These are phyloP conservation scores for Podospora comata DNA, from an alignment of 495 filamentous ascomycete genomes.

Conservation along the genomic window DNA sequence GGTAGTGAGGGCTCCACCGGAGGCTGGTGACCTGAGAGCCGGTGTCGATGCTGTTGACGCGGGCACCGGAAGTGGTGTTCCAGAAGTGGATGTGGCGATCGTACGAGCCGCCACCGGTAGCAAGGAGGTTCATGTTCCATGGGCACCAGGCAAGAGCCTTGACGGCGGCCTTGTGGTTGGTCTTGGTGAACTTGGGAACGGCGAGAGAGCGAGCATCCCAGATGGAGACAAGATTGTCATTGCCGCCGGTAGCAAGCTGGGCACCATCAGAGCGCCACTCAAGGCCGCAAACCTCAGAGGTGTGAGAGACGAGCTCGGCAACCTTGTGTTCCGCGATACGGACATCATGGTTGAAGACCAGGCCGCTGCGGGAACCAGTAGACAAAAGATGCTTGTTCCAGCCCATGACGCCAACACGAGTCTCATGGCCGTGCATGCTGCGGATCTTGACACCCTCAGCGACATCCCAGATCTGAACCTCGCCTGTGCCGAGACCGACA, in stretches of 20 bases:
- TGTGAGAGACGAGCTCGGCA: constrained; percentile 93
- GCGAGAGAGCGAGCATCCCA: constrained; percentile 93
- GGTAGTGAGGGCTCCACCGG: constrained; percentile 92
- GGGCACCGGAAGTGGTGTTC: constrained; percentile 95
- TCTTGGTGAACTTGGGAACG: constrained; percentile 98
- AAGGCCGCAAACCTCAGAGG: constrained; percentile 94
- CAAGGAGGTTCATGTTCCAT: constrained; percentile 95
- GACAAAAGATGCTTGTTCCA: constrained; percentile 98
- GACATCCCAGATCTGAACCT: constrained; percentile 99
- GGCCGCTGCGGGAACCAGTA: constrained; percentile 86
- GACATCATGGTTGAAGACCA: constrained; percentile 99
- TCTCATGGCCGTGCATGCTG: constrained; percentile 97
- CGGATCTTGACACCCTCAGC: constrained; percentile 91
- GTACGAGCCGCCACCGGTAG: constrained; percentile 93
- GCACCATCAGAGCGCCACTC: constrained; percentile 96
- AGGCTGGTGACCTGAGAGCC: constrained; percentile 95
- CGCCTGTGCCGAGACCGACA: constrained; percentile 89
- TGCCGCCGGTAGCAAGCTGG: constrained; percentile 94
- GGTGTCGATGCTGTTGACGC: constrained; percentile 98
- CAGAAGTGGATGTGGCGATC: constrained; percentile 99
- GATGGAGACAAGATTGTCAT: constrained; percentile 97
- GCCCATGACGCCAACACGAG: constrained; percentile 94
- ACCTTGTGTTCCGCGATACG: constrained; percentile 97
- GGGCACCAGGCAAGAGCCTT: constrained; percentile 99
- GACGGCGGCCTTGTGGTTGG: constrained; percentile 96